Evolutionary conservation across 139 green algal species (phyloP).

Genomic region (Picochlorum sp.): DNA sequence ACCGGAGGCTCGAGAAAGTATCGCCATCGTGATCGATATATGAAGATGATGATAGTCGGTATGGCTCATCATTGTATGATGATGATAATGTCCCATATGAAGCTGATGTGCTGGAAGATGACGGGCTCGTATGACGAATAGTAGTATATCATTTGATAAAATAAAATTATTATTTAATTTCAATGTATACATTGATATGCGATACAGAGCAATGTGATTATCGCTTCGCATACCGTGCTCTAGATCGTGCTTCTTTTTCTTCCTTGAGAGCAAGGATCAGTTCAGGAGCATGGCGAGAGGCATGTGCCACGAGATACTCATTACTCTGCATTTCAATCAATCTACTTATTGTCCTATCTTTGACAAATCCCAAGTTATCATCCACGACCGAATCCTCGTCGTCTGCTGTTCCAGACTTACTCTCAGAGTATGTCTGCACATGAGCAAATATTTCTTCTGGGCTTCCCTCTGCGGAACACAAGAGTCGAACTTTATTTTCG

Average conservation of each 20-base stretch:
- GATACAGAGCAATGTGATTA: neutral
- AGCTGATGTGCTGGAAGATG: slow-evolving; percentile 4
- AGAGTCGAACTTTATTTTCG: slow-evolving; percentile 71
- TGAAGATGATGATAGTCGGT: neutral
- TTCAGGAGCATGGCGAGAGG: slow-evolving; percentile 58
- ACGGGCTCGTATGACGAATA: neutral
- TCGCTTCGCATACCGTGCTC: neutral
- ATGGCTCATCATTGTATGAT: neutral
- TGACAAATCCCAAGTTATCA: slow-evolving; percentile 88
- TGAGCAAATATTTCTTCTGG: slow-evolving; percentile 78
- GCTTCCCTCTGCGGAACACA: slow-evolving; percentile 65
- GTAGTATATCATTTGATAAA: neutral
- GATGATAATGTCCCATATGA: neutral
- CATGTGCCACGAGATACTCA: slow-evolving; percentile 72
- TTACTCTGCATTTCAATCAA: slow-evolving; percentile 86
- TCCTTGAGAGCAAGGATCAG: slow-evolving; percentile 63
- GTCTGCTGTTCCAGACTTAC: neutral
- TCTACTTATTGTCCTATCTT: slow-evolving; percentile 80
- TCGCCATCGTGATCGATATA: too few relatives aligned
- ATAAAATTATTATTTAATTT: neutral
- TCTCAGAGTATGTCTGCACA: slow-evolving; percentile 62
- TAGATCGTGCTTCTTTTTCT: neutral
- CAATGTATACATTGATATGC: neutral
- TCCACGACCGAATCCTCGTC: slow-evolving; percentile 49
- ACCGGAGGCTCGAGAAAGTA: too few relatives aligned